Evolutionary conservation across 345 rosid species (phyloP).

Genomic region (Camelina laxa): DNA sequence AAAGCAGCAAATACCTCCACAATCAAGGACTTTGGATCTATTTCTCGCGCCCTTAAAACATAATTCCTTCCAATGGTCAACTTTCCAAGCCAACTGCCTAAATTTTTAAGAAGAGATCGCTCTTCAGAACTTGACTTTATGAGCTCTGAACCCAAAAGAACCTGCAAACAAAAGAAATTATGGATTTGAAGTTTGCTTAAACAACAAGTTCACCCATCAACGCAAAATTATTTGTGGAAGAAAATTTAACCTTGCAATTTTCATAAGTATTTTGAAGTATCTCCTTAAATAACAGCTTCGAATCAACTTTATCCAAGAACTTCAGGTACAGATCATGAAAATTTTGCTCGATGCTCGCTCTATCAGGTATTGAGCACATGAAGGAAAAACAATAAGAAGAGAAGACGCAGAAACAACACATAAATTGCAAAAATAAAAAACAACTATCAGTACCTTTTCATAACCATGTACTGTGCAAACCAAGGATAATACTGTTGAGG

Average conservation of each 20-base stretch:
- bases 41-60: slow-evolving; percentile 91
- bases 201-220: neutral
- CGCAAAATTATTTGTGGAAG: neutral
- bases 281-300: slow-evolving; percentile 80
- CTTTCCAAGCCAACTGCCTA: slow-evolving; percentile 99
- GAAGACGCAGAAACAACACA: neutral
- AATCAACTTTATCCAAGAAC: slow-evolving; percentile 86
- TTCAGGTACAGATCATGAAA: slow-evolving; percentile 95
- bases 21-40: slow-evolving; percentile 97
- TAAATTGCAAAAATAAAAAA: slow-evolving; percentile 8
- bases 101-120: slow-evolving; percentile 90
- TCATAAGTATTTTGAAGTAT: slow-evolving; percentile 90
- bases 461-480: slow-evolving; percentile 99
- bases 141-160: slow-evolving; percentile 95
- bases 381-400: slow-evolving; percentile 20
- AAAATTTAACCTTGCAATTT: slow-evolving; percentile 83
- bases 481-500: slow-evolving; percentile 86
- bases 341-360: slow-evolving; percentile 98
- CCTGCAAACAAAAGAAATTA: slow-evolving; percentile 52
- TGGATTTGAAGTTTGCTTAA: neutral
- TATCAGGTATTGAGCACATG: slow-evolving; percentile 39
- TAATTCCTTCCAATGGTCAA: slow-evolving; percentile 96
- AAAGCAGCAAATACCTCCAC: slow-evolving; percentile 65
- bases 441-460: slow-evolving; percentile 68
- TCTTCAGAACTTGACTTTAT: slow-evolving; percentile 98